Evolutionary conservation across 345 rosid genomes (phyloP).

Genomic region (Balakata baccata): DNA sequence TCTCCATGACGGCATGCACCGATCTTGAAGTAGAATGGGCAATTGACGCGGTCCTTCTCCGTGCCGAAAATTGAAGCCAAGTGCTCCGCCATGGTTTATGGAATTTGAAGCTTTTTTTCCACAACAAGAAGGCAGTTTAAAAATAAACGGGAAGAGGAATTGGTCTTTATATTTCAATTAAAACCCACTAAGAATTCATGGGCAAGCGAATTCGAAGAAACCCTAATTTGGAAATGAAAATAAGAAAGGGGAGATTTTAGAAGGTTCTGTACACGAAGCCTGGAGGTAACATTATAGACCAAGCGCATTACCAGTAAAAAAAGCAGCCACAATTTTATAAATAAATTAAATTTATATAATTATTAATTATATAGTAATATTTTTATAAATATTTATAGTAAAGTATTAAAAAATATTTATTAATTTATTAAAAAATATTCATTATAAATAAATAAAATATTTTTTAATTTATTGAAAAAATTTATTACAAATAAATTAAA

Average conservation of each 20-base stretch:
- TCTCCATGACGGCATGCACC: constrained; percentile 93
- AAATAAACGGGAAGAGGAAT: not conserved
- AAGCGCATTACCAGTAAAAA: not conserved
- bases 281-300: not conserved
- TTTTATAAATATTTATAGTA: no score
- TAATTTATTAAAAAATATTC: no score
- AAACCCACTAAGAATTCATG: not conserved
- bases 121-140: not conserved
- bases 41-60: constrained; percentile 83
- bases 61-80: constrained; percentile 86
- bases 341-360: no score
- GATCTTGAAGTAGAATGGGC: constrained; percentile 84
- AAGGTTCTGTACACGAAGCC: constrained; percentile 14
- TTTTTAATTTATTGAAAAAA: no score
- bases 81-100: constrained; percentile 78
- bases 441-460: no score
- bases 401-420: no score
- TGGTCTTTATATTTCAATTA: not conserved
- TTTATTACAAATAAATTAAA: no score
- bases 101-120: not conserved
- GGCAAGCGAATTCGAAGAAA: not conserved
- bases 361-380: no score
- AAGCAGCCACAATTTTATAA: no score
- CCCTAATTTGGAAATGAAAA: not conserved
- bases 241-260: not conserved